These are phyloP conservation scores for Penicillium waksmanii DNA, from an alignment of 495 filamentous ascomycete genomes.

Conservation along the genomic window DNA sequence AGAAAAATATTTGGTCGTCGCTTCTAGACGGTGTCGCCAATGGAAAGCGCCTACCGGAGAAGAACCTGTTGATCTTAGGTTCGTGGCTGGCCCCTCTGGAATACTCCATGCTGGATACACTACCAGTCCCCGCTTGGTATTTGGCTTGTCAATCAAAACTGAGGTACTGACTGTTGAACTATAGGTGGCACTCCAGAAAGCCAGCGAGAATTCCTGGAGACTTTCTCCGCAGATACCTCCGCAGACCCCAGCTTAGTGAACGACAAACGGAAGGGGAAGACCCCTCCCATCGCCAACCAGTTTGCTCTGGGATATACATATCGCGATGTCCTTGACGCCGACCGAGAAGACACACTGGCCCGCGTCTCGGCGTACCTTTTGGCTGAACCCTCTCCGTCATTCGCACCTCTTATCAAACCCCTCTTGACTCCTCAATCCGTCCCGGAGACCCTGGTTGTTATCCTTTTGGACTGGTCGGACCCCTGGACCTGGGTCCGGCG, in stretches of 20 bases:
- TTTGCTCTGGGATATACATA: conserved; percentile 96
- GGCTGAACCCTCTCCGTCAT: conserved; percentile 77
- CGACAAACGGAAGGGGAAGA: conserved; percentile 63
- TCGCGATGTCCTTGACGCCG: conserved; percentile 90
- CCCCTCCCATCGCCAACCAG: conserved; percentile 84
- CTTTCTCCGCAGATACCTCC: conserved; percentile 66
- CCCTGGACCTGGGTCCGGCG: conserved; percentile 93
- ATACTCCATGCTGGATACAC: too few species aligned
- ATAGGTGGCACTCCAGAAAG: conserved; percentile 85
- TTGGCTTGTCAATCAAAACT: neutral
- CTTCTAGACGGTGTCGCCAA: conserved; percentile 90
- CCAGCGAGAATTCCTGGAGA: conserved; percentile 88
- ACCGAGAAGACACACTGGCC: conserved; percentile 95
- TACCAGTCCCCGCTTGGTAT: neutral
- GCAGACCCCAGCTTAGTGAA: conserved; percentile 52
- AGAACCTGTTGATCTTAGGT: conserved; percentile 88
- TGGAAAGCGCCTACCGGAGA: conserved; percentile 89
- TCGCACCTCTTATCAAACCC: conserved; percentile 80
- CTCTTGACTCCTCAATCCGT: conserved; percentile 85
- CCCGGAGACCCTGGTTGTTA: conserved; percentile 82
- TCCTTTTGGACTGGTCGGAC: conserved; percentile 89
- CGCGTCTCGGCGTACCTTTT: conserved; percentile 91
- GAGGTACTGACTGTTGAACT: conserved; percentile 8
- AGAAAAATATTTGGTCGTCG: conserved; percentile 92
- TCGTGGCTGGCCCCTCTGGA: conserved; percentile 23